Evolutionary conservation across 2,329 filamentous ascomycete species (phyloP).

Genomic region (Botryotinia globosa): DNA sequence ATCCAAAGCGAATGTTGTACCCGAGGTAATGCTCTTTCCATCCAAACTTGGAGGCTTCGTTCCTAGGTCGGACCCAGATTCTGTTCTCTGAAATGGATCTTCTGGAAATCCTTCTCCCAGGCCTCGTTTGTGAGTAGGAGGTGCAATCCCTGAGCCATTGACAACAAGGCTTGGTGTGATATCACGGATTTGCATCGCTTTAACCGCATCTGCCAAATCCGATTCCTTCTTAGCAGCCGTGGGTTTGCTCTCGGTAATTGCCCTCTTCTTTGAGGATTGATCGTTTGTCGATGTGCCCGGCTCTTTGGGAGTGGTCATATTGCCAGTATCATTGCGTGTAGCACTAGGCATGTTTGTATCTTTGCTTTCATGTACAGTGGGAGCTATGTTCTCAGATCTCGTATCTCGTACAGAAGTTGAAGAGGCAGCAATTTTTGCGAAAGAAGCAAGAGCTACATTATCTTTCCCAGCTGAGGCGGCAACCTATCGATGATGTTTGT

Average conservation of each 20-base stretch:
- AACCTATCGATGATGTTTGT: constrained; percentile 41
- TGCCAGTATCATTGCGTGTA: constrained; percentile 17
- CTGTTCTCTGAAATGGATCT: constrained; percentile 45
- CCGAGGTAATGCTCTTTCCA: constrained; percentile 90
- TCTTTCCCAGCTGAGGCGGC: constrained; percentile 48
- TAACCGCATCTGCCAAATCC: constrained; percentile 36
- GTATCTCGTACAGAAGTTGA: constrained; percentile 35
- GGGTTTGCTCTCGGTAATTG: constrained; percentile 1
- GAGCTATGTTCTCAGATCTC: constrained; percentile 32
- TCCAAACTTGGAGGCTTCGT: constrained; percentile 89
- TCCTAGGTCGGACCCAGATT: constrained; percentile 62
- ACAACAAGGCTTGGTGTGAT: constrained; percentile 38
- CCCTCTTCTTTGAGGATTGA: constrained; percentile 4
- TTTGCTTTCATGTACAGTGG: constrained; percentile 21
- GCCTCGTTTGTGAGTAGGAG: constrained; percentile 30
- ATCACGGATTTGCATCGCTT: constrained; percentile 36
- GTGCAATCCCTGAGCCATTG: constrained; percentile 36
- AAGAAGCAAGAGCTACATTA: constrained; percentile 37
- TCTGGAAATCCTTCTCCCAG: constrained; percentile 34
- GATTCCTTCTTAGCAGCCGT: constrained; percentile 26
- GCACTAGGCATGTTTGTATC: constrained; percentile 19
- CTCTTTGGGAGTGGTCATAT: constrained; percentile 15
- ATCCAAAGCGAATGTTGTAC: constrained; percentile 92
- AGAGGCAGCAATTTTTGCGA: constrained; percentile 35
- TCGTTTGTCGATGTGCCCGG: constrained; percentile 30